Conservation (phyloP, 805 yeast genomes). For the Myxozyma mucilagina region DNA sequence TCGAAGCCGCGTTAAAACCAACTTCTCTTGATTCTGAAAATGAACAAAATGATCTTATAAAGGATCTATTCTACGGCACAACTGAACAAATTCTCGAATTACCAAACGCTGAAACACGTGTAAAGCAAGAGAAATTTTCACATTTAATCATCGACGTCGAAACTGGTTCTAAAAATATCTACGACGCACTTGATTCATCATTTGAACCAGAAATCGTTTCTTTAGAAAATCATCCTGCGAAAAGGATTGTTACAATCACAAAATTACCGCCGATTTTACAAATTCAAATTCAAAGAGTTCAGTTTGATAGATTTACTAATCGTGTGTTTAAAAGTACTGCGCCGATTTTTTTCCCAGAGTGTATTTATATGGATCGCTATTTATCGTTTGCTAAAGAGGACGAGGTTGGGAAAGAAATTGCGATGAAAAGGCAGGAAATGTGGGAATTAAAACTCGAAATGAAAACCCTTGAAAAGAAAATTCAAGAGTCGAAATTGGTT, state of each 20-base stretch:
- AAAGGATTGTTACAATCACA: conserved; percentile 68
- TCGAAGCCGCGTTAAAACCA: conserved; percentile 84
- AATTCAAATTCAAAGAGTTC: conserved; percentile 91
- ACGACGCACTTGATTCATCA: conserved; percentile 85
- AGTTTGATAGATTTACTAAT: conserved; percentile 71
- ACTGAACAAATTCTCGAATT: conserved; percentile 68
- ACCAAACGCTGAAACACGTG: conserved; percentile 7
- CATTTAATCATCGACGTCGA: conserved; percentile 83
- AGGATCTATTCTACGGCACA: conserved; percentile 79
- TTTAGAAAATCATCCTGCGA: conserved; percentile 68
- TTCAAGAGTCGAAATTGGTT: conserved; percentile 40
- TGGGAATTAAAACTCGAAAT: conserved; percentile 62
- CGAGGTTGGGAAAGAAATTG: conserved; percentile 51
- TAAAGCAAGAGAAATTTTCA: conserved; percentile 69
- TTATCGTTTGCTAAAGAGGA: conserved; percentile 53
- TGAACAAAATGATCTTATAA: conserved; percentile 82
- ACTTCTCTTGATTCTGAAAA: conserved; percentile 59
- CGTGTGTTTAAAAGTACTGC: conserved; percentile 80
- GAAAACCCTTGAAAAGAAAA: conserved; percentile 46
- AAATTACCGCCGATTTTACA: conserved; percentile 81
- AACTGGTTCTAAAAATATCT: conserved; percentile 83
- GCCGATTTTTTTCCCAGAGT: conserved; percentile 77
- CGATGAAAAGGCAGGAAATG: conserved; percentile 56
- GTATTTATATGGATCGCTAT: conserved; percentile 83
- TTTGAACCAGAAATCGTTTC: conserved; percentile 71